Evolutionary conservation across 108 stramenopile genomes (phyloP), one percentile per base, ranked within the genome.

Genomic region (Cyclostephanos invisitatus): DNA sequence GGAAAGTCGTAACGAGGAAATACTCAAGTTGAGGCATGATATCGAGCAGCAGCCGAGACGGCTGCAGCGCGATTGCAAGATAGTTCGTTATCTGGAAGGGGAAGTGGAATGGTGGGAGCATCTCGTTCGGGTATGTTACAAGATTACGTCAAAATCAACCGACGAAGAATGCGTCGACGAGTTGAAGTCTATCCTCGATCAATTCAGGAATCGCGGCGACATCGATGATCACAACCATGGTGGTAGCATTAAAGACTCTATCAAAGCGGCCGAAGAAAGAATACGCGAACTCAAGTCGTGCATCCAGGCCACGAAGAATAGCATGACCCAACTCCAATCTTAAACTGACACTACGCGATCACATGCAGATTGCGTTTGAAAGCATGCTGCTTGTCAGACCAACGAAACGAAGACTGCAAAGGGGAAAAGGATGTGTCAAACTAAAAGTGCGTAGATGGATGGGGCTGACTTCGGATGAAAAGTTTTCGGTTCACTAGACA

Each of bases 1-100:
- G 8, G 80, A 81, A 35, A 73, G 69, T 15, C 73, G 80, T 24
- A 70, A 70, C 62, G 69, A 71, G 25, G 80, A 81, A 20, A 81
- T 81, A 35, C 36, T 49, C 55, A 55, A 68, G 48, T 60, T 81
- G 55, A 50, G 65, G n/a, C 50, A 36, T 58, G 38, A 15, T 0
- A 25, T 74, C 21, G 68, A 70, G 53, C 47, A 71, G 53, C 4
- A 2, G 32, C n/a, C n/a, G n/a, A n/a, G n/a, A n/a, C 18, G 40
- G 12, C 38, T 24, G 32, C 53, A 70, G 17, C n/a, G 17, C 20
- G 28, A 25, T 3, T n/a, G n/a, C 7, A 6, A 9, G 21, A 50
- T 67, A 38, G n/a, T n/a, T n/a, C 50, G 53, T 11, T 5, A 28
- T 14, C 49, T 71, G 60, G 37, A 59, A 49, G 48, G 59, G 36